A percentile compares a stretch with the other conserved stretches of the same genome.
phyloP scores from a whole-genome alignment of 2,329 filamentous ascomycete species.

The Fusarium sp. region DNA sequence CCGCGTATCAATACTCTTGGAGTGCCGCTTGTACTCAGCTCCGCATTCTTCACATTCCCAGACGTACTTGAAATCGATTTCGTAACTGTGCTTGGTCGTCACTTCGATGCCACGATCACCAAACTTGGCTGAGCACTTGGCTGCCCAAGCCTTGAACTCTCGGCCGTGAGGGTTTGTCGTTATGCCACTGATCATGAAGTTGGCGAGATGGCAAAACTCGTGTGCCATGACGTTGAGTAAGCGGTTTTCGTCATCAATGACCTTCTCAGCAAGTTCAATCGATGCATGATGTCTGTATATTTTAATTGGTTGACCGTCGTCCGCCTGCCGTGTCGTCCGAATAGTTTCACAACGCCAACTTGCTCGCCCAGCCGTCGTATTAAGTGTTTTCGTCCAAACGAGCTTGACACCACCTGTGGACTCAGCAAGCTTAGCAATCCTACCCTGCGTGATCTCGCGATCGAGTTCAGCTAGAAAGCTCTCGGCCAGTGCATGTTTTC shows the following conservation, averaged over 20 bases:
- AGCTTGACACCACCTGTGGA: slow-evolving; percentile 77
- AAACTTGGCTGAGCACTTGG: slow-evolving; percentile 67
- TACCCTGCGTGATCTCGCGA: slow-evolving; percentile 68
- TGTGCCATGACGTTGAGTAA: slow-evolving; percentile 94
- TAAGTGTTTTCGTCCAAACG: slow-evolving; percentile 81
- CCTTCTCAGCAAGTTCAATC: slow-evolving; percentile 90
- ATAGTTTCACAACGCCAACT: slow-evolving; percentile 75
- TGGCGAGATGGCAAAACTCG: slow-evolving; percentile 94
- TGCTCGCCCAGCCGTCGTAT: slow-evolving; percentile 81
- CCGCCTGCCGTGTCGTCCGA: slow-evolving; percentile 48
- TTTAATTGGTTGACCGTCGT: slow-evolving; percentile 43
- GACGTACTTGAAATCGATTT: slow-evolving; percentile 91
- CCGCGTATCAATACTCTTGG: slow-evolving; percentile 80
- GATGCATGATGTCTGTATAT: slow-evolving; percentile 71
- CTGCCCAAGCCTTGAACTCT: slow-evolving; percentile 83
- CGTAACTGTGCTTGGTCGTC: slow-evolving; percentile 90
- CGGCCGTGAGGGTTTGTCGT: slow-evolving; percentile 83
- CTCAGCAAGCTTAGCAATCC: slow-evolving; percentile 67
- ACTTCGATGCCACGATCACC: slow-evolving; percentile 75
- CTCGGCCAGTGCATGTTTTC: slow-evolving; percentile 72
- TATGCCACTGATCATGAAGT: slow-evolving; percentile 85
- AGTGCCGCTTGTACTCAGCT: slow-evolving; percentile 83
- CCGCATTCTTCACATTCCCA: slow-evolving; percentile 82
- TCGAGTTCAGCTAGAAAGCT: slow-evolving; percentile 78
- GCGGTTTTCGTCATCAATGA: slow-evolving; percentile 81